Evolutionary conservation across 495 filamentous ascomycete genomes (phyloP), one percentile per base, ranked within the genome.

Genomic region (Lophiostoma macrostomum): DNA sequence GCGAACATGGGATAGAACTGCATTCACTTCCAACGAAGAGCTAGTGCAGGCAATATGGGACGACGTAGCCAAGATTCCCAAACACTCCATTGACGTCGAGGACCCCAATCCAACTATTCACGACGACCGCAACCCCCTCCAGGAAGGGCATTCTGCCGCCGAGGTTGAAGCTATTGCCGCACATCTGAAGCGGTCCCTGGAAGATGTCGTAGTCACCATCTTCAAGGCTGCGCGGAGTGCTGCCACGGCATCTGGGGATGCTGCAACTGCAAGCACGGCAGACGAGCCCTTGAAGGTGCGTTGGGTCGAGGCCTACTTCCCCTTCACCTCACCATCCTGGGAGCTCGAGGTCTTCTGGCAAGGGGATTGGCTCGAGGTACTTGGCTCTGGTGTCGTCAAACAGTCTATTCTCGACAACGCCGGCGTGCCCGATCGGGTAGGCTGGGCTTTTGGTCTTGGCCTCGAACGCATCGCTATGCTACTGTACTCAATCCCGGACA

Each of bases 291-390:
- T 97, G 35, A 83, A 80, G 63, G 80, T 96, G 37, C 82, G 93
- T 43, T 98, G 93, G 93, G 83, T 97, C 3, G 91, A 96, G 66
- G 90, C 93, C 3, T 97, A 95, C 69, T 90, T 98, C 73, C 93
- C 93, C 5, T 97, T 96, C 66, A 98, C 93, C 0, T 87, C 81
- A 34, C 93, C 94, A 0, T 90, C 85, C 0, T 98, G 89, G 89
- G 93, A 98, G 60, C 75, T 98, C 10, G 93, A 98, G 66, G 88
- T 98, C 13, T 90, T 87, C 74, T 97, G 91, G 83, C 82, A 88
- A 66, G 90, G 85, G 32, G 85, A 89, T 61, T 98, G 93, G 93
- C 82, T 98, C 5, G 93, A 97, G 71, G 77, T 97, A 4, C 76
- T 98, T 2, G 93, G 94, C 3, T 95, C 87, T 64, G 94, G 94